Evolutionary conservation across 768 basidiomycete species (phyloP).

Genomic region (Candolleomyces eurysporus): DNA sequence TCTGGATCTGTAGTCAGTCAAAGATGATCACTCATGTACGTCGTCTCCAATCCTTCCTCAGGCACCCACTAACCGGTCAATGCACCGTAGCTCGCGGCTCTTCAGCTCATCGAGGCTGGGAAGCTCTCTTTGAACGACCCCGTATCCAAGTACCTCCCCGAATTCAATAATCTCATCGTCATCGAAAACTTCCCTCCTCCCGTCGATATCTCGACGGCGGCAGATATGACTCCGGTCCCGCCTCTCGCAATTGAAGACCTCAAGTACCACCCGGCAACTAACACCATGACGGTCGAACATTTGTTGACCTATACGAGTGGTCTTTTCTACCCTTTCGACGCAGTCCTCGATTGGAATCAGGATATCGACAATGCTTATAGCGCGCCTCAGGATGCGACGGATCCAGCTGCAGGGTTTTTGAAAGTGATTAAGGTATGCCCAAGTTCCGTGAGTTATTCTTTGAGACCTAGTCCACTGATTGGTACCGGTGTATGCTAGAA

Average conservation of each 20-base stretch:
- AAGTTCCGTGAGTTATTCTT: not conserved
- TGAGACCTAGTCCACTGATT: not conserved
- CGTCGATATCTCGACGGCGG: not conserved
- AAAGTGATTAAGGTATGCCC: not conserved
- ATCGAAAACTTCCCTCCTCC: conserved; percentile 11
- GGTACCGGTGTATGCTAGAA: conserved; percentile 20
- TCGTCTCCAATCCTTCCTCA: not conserved
- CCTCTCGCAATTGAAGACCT: conserved; percentile 7
- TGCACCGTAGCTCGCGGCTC: conserved; percentile 24
- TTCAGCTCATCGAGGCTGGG: conserved; percentile 33
- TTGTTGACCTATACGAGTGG: conserved; percentile 33
- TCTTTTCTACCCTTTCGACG: conserved; percentile 17
- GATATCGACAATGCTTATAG: conserved; percentile 10
- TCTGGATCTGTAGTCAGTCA: conserved; percentile 41
- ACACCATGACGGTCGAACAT: conserved; percentile 24
- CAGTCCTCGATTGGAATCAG: not conserved
- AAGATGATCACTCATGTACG: conserved; percentile 33
- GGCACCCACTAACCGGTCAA: no score
- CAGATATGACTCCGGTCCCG: not conserved
- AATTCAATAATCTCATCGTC: conserved; percentile 25
- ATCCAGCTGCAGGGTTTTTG: conserved; percentile 3
- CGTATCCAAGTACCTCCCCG: conserved; percentile 25
- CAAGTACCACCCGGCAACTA: conserved; percentile 21
- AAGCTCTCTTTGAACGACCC: conserved; percentile 24
- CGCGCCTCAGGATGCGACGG: conserved; percentile 6